These are phyloP conservation scores for Sclerospora graminicola DNA, from an alignment of 352 stramenopile genomes.

Conservation along the genomic window DNA sequence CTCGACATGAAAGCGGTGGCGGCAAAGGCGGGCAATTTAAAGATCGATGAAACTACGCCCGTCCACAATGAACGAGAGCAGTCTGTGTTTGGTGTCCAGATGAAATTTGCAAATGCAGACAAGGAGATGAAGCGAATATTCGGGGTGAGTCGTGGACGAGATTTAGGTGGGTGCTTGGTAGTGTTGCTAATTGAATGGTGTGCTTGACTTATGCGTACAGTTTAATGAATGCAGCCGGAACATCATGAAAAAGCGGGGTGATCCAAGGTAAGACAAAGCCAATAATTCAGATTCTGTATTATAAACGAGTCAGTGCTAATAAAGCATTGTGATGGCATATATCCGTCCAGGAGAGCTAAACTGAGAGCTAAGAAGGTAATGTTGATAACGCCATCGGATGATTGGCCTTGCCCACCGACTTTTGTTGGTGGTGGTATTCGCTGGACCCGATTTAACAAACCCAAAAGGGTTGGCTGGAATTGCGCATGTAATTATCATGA, in stretches of 20 bases:
- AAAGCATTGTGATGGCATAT: no score
- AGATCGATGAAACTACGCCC: constrained; percentile 23
- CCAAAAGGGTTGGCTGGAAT: constrained; percentile 50
- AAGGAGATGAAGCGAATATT: constrained; percentile 87
- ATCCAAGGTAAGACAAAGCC: constrained; percentile 32
- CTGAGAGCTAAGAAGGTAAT: no score
- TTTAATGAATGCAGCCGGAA: constrained; percentile 51
- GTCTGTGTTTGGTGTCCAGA: constrained; percentile 51
- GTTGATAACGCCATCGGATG: no score
- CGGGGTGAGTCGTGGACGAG: constrained; percentile 28
- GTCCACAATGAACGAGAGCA: constrained; percentile 36
- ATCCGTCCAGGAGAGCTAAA: no score
- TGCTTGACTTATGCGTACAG: constrained; percentile 14
- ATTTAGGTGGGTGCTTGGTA: not conserved
- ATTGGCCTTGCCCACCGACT: constrained; percentile 77
- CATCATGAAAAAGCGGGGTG: constrained; percentile 34
- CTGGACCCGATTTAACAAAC: constrained; percentile 83
- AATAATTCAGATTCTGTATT: no score
- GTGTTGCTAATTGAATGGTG: not conserved
- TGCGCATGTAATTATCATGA: constrained; percentile 72
- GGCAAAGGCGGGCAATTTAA: constrained; percentile 33
- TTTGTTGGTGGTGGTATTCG: no score
- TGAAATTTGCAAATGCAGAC: constrained; percentile 73
- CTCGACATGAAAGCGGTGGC: constrained; percentile 50
- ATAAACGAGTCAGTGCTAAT: no score